A percentile compares a stretch with the other conserved stretches of the same genome.
phyloP scores from a whole-genome alignment of 2,329 filamentous ascomycete genomes.

The Aspergillus vadensis region DNA sequence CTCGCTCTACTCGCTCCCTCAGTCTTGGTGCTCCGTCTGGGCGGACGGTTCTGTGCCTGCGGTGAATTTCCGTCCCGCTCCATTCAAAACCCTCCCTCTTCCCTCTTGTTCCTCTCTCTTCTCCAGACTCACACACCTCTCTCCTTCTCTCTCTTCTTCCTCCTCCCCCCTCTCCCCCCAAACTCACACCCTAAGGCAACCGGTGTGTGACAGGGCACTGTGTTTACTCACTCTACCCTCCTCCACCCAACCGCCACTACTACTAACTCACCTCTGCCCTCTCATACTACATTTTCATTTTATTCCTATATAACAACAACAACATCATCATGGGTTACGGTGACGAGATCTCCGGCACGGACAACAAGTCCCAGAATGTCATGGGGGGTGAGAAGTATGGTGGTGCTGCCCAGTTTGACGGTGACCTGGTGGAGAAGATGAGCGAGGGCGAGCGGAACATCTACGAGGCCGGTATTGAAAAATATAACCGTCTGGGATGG shows the following conservation, averaged over 20 bases:
- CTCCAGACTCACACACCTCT: neutral
- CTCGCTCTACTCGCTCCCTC: too few relatives aligned
- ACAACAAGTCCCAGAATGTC: slow-evolving; percentile 15
- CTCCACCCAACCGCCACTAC: neutral
- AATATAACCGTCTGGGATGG: slow-evolving; percentile 48
- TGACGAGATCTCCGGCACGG: slow-evolving; percentile 18
- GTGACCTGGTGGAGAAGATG: slow-evolving; percentile 25
- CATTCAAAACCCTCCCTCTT: slow-evolving; percentile 2
- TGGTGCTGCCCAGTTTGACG: slow-evolving; percentile 20
- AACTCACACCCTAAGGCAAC: neutral
- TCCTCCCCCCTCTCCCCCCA: neutral
- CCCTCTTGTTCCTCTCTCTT: slow-evolving; percentile 8
- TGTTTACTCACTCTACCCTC: neutral
- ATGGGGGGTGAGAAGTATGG: slow-evolving; percentile 8
- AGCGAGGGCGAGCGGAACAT: slow-evolving; percentile 22
- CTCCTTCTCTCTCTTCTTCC: neutral
- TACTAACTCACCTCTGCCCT: neutral
- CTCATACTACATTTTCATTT: neutral
- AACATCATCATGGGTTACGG: slow-evolving; percentile 8
- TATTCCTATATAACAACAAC: neutral
- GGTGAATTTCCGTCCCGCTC: neutral
- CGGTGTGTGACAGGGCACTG: slow-evolving; percentile 8
- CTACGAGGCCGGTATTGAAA: slow-evolving; percentile 25
- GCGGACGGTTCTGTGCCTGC: neutral
- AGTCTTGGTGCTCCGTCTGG: neutral